Conservation (phyloP, 2,329 filamentous ascomycete genomes). For the Diaporthe amygdali region DNA sequence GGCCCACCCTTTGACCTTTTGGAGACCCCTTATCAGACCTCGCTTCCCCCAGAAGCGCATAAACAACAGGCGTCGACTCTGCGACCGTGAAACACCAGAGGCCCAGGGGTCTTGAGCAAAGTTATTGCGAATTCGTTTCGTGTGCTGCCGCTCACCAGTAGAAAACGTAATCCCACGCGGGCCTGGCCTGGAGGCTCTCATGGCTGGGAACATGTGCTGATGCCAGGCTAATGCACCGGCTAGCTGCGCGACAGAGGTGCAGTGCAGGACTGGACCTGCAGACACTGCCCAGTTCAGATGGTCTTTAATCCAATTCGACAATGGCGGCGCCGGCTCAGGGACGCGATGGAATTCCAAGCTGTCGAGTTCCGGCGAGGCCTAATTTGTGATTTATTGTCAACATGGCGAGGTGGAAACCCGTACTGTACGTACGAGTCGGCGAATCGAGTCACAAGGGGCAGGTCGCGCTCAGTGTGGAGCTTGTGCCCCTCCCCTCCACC, state of each 20-base stretch:
- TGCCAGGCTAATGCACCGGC: constrained; percentile 19
- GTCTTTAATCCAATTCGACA: constrained; percentile 4
- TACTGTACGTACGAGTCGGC: constrained; percentile 2
- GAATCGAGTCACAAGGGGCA: constrained; percentile 1
- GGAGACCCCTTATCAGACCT: constrained; percentile 13
- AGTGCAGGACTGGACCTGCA: constrained; percentile 4
- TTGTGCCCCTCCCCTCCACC: neutral
- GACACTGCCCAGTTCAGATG: constrained; percentile 3
- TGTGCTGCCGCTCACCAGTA: constrained; percentile 1
- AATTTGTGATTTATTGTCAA: neutral
- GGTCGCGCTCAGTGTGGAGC: neutral
- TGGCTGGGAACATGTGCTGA: neutral
- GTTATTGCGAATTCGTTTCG: constrained; percentile 10
- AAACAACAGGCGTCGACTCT: constrained; percentile 3
- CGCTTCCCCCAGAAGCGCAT: constrained; percentile 11
- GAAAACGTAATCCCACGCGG: neutral
- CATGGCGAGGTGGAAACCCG: neutral
- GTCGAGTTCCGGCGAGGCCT: neutral
- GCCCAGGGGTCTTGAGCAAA: neutral
- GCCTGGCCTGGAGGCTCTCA: neutral
- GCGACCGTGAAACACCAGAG: constrained; percentile 17
- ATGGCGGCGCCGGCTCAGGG: neutral
- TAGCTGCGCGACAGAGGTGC: constrained; percentile 18
- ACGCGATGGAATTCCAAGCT: neutral
- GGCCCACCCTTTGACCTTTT: neutral